Percentiles rank a stretch among this genome's conserved stretches.
phyloP scores from a whole-genome alignment of 1,284 basidiomycete species.

The Ceratobasidium sp. region DNA sequence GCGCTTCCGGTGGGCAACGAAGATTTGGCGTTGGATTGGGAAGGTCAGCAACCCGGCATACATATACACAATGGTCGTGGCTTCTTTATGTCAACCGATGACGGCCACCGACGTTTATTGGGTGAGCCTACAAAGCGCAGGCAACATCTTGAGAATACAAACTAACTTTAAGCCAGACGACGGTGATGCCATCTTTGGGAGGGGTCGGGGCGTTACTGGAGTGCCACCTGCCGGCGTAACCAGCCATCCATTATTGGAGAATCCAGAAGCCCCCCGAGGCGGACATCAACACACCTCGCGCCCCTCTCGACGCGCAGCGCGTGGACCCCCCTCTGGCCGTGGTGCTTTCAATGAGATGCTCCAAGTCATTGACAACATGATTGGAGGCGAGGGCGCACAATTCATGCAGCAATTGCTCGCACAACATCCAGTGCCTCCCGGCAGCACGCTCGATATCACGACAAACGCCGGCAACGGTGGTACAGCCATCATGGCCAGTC shows the following conservation, averaged over 20 bases:
- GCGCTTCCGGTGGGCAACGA: slow-evolving; percentile 26
- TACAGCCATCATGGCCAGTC: slow-evolving; percentile 38
- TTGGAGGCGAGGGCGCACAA: slow-evolving; percentile 84
- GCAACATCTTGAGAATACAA: background rate
- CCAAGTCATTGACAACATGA: slow-evolving; percentile 83
- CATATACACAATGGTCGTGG: slow-evolving; percentile 39
- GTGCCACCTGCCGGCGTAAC: slow-evolving; percentile 69
- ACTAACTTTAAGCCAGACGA: slow-evolving; percentile 29
- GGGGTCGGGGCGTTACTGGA: slow-evolving; percentile 21
- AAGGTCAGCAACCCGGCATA: slow-evolving; percentile 26
- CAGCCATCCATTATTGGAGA: slow-evolving; percentile 85
- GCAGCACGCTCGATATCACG: slow-evolving; percentile 64
- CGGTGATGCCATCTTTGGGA: slow-evolving; percentile 26
- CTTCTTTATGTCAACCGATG: slow-evolving; percentile 42
- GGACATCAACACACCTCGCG: slow-evolving; percentile 64
- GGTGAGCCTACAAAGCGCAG: background rate
- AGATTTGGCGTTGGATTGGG: slow-evolving; percentile 35
- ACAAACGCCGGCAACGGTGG: slow-evolving; percentile 14
- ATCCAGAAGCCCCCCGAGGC: slow-evolving; percentile 63
- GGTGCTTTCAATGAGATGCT: slow-evolving; percentile 69
- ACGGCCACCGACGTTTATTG: slow-evolving; percentile 35
- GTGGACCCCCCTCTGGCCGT: slow-evolving; percentile 58
- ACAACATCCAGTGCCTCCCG: slow-evolving; percentile 62
- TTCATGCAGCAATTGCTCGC: slow-evolving; percentile 77
- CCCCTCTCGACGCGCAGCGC: slow-evolving; percentile 65